Evolutionary conservation across 1,139 yeast species (phyloP).

Genomic region (Pichia sp.): DNA sequence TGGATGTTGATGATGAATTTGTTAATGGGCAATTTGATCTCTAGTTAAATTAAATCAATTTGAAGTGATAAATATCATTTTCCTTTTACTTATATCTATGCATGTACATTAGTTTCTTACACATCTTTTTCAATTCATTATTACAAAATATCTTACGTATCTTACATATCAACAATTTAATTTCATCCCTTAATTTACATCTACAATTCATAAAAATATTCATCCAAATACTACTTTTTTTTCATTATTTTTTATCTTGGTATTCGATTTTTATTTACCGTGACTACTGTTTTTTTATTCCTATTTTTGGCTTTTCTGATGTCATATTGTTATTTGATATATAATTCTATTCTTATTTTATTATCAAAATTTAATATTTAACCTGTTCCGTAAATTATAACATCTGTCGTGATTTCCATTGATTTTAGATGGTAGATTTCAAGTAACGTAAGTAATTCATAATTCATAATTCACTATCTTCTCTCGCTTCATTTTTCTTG

Average conservation of each 20-base stretch:
- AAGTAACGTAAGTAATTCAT: too few relatives aligned
- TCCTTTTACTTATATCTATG: neutral
- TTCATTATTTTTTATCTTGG: neutral
- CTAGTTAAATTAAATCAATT: conserved; percentile 27
- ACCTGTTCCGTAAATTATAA: neutral
- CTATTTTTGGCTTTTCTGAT: neutral
- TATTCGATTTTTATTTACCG: neutral
- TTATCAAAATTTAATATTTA: neutral
- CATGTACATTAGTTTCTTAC: neutral
- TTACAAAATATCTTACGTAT: neutral
- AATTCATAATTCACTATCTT: neutral
- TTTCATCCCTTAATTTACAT: neutral
- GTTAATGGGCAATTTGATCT: conserved; percentile 87
- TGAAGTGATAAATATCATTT: neutral
- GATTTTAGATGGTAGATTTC: too few relatives aligned
- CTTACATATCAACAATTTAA: neutral
- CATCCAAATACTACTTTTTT: neutral
- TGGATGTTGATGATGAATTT: conserved; percentile 63
- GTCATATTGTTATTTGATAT: neutral
- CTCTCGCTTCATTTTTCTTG: neutral
- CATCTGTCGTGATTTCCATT: neutral
- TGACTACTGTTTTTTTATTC: neutral
- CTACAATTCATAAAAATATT: neutral
- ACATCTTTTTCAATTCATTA: neutral
- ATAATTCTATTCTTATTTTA: neutral